These are phyloP conservation scores for Penicillium goetzii DNA, from an alignment of 495 filamentous ascomycete genomes.

Conservation along the genomic window DNA sequence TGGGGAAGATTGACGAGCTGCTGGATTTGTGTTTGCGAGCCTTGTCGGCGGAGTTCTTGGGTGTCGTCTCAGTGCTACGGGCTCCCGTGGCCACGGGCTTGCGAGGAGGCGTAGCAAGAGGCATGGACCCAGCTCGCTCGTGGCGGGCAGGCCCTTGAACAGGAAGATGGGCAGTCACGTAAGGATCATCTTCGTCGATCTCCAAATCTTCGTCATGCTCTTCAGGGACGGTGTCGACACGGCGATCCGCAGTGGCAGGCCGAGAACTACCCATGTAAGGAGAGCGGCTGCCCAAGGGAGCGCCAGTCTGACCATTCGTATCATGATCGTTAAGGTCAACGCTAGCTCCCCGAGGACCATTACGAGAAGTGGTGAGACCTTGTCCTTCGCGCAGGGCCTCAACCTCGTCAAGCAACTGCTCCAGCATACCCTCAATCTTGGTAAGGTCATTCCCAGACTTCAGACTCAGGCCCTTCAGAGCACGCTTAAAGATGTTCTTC, in stretches of 20 bases:
- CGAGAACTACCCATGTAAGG: slow-evolving; percentile 74
- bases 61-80: slow-evolving; percentile 76
- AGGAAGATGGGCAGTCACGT: slow-evolving; percentile 51
- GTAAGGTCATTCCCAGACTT: slow-evolving; percentile 85
- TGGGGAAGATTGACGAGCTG: slow-evolving; percentile 86
- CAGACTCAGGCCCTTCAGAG: slow-evolving; percentile 82
- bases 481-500: slow-evolving; percentile 86
- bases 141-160: slow-evolving; percentile 39
- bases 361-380: slow-evolving; percentile 34
- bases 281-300: slow-evolving; percentile 73
- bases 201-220: slow-evolving; percentile 69
- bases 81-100: slow-evolving; percentile 56
- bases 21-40: slow-evolving; percentile 88
- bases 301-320: slow-evolving; percentile 79
- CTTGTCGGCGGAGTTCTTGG: slow-evolving; percentile 67
- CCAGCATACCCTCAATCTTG: slow-evolving; percentile 94
- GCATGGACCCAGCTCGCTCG: slow-evolving; percentile 63
- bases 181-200: slow-evolving; percentile 55
- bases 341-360: slow-evolving; percentile 39
- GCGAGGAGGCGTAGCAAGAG: slow-evolving; percentile 75
- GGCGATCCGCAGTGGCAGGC: slow-evolving; percentile 61
- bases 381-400: slow-evolving; percentile 77
- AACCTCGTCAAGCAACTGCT: slow-evolving; percentile 87
- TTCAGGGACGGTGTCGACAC: slow-evolving; percentile 88
- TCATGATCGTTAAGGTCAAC: slow-evolving; percentile 68